Evolutionary conservation across 2,329 filamentous ascomycete genomes (phyloP).

Genomic region (Cytospora chrysosperma): DNA sequence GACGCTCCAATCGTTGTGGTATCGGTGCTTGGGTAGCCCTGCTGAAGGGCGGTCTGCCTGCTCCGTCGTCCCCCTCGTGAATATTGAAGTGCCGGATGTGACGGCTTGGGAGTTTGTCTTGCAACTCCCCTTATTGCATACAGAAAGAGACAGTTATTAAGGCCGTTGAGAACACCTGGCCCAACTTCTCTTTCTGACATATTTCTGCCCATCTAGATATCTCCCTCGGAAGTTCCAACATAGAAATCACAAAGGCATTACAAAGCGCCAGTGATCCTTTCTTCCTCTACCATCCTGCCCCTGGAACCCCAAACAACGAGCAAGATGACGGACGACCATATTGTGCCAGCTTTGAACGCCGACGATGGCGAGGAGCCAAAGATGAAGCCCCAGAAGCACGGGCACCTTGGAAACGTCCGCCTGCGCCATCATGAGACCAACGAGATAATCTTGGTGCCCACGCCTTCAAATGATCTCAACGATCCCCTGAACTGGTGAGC

Average conservation of each 20-base stretch:
- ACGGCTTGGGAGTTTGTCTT: neutral
- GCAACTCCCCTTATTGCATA: neutral
- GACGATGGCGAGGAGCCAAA: constrained; percentile 23
- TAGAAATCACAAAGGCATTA: neutral
- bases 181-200: neutral
- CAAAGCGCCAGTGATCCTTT: neutral
- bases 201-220: neutral
- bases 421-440: constrained; percentile 43
- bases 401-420: constrained; percentile 42
- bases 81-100: neutral
- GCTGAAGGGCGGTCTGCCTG: neutral
- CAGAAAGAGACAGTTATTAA: neutral
- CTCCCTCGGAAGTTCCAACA: neutral
- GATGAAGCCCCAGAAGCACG: constrained; percentile 24
- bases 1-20: neutral
- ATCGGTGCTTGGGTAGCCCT: neutral
- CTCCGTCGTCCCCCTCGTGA: neutral
- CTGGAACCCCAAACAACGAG: neutral
- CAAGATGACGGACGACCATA: constrained; percentile 25
- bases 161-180: neutral
- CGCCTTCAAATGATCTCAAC: constrained; percentile 48
- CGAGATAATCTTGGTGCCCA: constrained; percentile 51
- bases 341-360: constrained; percentile 24
- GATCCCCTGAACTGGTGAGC: constrained; percentile 53
- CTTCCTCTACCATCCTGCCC: neutral